Base-by-base conservation (phyloP, 2,329 filamentous ascomycete genomes). In the Amphichorda felina region DNA sequence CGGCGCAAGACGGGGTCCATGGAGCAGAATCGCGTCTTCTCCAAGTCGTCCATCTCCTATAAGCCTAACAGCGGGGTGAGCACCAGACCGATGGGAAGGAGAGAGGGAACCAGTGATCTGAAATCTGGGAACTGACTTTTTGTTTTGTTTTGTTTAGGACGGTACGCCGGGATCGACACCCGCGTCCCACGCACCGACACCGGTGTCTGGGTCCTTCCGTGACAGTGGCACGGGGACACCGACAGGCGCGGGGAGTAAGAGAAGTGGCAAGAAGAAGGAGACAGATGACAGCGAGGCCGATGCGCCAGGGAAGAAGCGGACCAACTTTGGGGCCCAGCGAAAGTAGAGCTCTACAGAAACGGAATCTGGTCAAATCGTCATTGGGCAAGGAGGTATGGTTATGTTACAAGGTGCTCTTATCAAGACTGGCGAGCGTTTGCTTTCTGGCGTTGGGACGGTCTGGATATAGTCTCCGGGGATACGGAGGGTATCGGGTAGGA, bases 1-100 rank as follows among this genome's bases (percentile, higher is more conserved):
- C 67, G 81, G 50, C 72, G 78, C 49, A 74, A 82, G 55, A 68
- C 71, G 17, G 72, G 72, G 5, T 63, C 80, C 33, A 68, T 68
- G 41, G 83, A 88, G 35, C 70, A 73, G 46, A 82, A 86, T 52
- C 69, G 82, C 43, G 79, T 89, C 37, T 89, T 89, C 56, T 75
- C 76, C 39, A 61, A 68, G 44, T 74, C 73, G 14, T 74, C 75
- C n/a, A 64, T 78, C 27, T 78, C 72, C 2, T 77, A 77, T 45
- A 70, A 72, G 40, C 57, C 63, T 10, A 59, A 53, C 29, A 56
- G 50, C 31, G 59, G 25, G 22, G 33, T 34, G 16, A 34, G 33
- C 26, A 7, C 11, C 11, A 7, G 7, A 8, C 26, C 26, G 7
- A 8, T 29, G 7, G 6, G 8, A 31, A 14, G 28, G 15, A 30